phyloP scores from a whole-genome alignment of 305 asterid species.

The Stenogyne calaminthoides region DNA sequence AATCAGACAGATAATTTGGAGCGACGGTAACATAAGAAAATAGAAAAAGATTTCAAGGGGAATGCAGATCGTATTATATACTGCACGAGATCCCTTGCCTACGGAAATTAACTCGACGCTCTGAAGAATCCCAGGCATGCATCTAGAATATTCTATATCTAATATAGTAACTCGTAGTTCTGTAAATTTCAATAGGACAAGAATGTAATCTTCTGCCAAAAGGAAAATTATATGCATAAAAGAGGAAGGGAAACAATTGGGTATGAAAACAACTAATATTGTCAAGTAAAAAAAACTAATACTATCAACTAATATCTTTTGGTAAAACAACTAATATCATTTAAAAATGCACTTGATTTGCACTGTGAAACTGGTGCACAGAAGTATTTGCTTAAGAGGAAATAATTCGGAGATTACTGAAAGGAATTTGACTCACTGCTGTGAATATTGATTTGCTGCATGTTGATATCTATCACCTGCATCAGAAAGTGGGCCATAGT shows the following conservation, averaged over 20 bases:
- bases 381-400: background rate
- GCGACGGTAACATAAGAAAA: background rate
- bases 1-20: too few relatives aligned
- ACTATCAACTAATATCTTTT: too few relatives aligned
- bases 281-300: too few relatives aligned
- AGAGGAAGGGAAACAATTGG: background rate
- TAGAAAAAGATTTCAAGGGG: background rate
- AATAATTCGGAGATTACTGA: constrained; percentile 1
- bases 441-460: constrained; percentile 58
- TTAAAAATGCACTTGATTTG: too few relatives aligned
- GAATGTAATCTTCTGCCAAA: background rate
- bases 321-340: too few relatives aligned
- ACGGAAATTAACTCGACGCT: background rate
- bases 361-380: too few relatives aligned
- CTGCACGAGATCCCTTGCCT: background rate
- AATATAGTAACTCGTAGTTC: background rate
- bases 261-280: too few relatives aligned
- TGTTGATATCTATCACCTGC: constrained; percentile 64
- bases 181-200: background rate
- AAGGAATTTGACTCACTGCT: constrained; percentile 58
- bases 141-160: constrained; percentile 1
- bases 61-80: background rate
- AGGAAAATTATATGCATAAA: background rate
- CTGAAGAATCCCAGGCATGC: background rate
- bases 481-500: constrained; percentile 76